Evolutionary conservation across 177 flowering plant species (phyloP).

Genomic region (Tripterygium wilfordii): DNA sequence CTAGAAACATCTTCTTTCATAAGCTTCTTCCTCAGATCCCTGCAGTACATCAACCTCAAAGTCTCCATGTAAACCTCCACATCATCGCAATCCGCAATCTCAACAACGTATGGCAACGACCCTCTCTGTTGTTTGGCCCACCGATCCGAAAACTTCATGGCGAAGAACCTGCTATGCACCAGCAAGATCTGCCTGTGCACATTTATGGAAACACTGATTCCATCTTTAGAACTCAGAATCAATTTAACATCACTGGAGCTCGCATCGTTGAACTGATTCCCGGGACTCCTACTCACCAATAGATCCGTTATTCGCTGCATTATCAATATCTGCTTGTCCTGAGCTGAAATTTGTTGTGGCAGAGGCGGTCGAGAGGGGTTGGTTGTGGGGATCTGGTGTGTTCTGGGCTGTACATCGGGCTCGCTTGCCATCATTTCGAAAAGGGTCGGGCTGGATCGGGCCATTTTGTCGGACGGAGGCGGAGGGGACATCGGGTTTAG

Average conservation of each 20-base stretch:
- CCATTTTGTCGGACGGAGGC: slow-evolving; percentile 66
- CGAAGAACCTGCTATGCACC: slow-evolving; percentile 69
- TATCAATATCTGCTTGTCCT: slow-evolving; percentile 44
- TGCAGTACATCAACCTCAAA: slow-evolving; percentile 79
- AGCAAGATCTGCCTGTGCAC: slow-evolving; percentile 74
- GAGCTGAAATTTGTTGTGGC: slow-evolving; percentile 20
- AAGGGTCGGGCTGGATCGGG: slow-evolving; percentile 66
- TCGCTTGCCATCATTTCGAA: slow-evolving; percentile 93
- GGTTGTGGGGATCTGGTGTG: slow-evolving; percentile 15
- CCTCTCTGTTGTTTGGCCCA: slow-evolving; percentile 48
- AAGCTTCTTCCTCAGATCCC: slow-evolving; percentile 74
- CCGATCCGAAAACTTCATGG: slow-evolving; percentile 52
- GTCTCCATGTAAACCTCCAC: slow-evolving; percentile 77
- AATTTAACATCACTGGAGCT: slow-evolving; percentile 63
- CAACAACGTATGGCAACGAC: slow-evolving; percentile 50
- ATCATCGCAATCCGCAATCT: slow-evolving; percentile 87
- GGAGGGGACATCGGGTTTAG: slow-evolving; percentile 87
- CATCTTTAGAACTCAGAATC: slow-evolving; percentile 73
- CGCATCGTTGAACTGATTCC: slow-evolving; percentile 70
- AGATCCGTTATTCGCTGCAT: slow-evolving; percentile 57
- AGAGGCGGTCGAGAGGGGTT: too few relatives aligned
- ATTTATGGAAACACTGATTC: slow-evolving; percentile 53
- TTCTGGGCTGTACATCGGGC: slow-evolving; percentile 45
- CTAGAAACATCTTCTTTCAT: slow-evolving; percentile 78
- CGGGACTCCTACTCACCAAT: slow-evolving; percentile 57